These are phyloP conservation scores for Blastobotrys serpentis DNA, from an alignment of 1,139 yeast genomes.

Conservation along the genomic window DNA sequence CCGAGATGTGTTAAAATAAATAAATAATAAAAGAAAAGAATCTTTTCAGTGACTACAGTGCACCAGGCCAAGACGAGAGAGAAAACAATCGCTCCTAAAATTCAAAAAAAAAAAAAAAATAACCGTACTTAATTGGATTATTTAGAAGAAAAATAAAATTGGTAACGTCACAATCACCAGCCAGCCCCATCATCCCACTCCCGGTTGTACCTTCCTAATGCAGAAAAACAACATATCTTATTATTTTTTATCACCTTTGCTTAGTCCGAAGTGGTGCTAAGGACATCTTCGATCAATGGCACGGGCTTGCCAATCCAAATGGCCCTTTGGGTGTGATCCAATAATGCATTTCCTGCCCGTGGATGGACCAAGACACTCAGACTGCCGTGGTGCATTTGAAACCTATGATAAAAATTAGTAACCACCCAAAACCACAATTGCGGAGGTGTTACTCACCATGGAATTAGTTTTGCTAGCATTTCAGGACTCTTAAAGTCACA, in stretches of 20 bases:
- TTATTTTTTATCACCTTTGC: no score
- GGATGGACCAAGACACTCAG: slow-evolving; percentile 58
- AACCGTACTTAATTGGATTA: no score
- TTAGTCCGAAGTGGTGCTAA: slow-evolving; percentile 13
- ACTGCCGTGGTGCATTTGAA: slow-evolving; percentile 51
- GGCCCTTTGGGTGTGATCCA: slow-evolving; percentile 54
- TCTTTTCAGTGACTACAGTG: no score
- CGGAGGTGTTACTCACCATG: slow-evolving; percentile 26
- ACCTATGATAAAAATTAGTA: slow-evolving; percentile 23
- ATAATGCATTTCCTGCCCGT: slow-evolving; percentile 41
- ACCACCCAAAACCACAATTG: background rate
- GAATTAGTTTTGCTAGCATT: slow-evolving; percentile 37
- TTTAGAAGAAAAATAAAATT: no score
- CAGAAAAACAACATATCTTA: no score
- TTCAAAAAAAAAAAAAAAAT: no score
- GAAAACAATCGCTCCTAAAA: no score
- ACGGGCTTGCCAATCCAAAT: slow-evolving; percentile 52
- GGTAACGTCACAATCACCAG: no score
- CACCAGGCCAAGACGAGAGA: no score
- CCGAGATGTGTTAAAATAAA: no score
- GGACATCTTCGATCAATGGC: slow-evolving; percentile 26
- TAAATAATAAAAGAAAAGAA: no score
- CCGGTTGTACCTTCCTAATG: background rate
- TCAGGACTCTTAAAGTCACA: slow-evolving; percentile 40
- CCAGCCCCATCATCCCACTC: no score